phyloP scores from a whole-genome alignment of 164 flowering plant species.

The Tetracentron sinense region DNA sequence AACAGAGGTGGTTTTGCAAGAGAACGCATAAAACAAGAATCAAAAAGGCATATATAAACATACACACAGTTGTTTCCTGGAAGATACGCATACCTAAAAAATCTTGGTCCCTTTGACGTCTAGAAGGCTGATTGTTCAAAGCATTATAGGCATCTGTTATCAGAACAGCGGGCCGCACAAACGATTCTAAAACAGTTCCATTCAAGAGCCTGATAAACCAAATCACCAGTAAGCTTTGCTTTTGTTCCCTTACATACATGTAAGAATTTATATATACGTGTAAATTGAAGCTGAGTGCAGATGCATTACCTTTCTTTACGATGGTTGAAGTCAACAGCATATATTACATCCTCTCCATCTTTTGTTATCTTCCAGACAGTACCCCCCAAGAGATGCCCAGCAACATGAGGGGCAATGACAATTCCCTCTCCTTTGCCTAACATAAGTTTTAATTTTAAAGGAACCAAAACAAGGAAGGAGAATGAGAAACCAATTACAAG shows the following conservation, averaged over 20 bases:
- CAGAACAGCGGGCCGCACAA: conserved; percentile 93
- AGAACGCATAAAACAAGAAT: background rate
- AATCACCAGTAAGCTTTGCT: conserved; percentile 5
- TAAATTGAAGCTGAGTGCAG: background rate
- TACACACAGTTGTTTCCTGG: background rate
- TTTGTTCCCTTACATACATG: background rate
- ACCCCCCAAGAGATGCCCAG: conserved; percentile 97
- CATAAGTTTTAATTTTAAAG: background rate
- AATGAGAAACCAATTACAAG: background rate
- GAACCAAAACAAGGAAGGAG: background rate
- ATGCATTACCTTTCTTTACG: conserved; percentile 75
- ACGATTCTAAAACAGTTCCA: conserved; percentile 79
- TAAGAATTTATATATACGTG: background rate
- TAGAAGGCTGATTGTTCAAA: conserved; percentile 72
- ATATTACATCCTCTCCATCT: conserved; percentile 96
- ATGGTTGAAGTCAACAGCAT: conserved; percentile 97
- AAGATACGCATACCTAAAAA: conserved; percentile 54
- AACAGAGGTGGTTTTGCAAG: background rate
- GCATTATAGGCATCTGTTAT: conserved; percentile 98
- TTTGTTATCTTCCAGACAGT: conserved; percentile 94
- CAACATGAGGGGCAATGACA: conserved; percentile 93
- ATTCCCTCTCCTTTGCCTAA: conserved; percentile 95
- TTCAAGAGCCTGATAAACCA: conserved; percentile 70
- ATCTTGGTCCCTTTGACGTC: conserved; percentile 80
- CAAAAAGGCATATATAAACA: background rate